These are phyloP conservation scores for Tetrapisispora namnaoensis DNA, from an alignment of 805 yeast species.

Conservation along the genomic window DNA sequence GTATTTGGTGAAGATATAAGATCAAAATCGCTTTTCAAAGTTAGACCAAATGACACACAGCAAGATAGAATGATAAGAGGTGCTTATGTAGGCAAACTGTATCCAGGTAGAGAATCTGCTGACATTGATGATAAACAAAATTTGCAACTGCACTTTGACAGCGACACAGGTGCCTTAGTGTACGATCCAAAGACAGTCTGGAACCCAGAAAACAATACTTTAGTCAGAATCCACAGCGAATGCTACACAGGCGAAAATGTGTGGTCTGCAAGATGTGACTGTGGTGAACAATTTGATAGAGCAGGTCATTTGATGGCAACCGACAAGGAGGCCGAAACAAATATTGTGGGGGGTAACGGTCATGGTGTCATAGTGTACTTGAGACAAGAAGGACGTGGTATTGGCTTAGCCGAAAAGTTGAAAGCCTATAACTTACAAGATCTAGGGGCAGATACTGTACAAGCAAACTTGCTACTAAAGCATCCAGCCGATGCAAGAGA, in stretches of 20 bases:
- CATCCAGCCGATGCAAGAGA: conserved; percentile 99
- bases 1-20: conserved; percentile 91
- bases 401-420: conserved; percentile 94
- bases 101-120: conserved; percentile 74
- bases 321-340: conserved; percentile 20
- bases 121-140: conserved; percentile 45
- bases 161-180: conserved; percentile 27
- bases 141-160: conserved; percentile 34
- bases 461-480: conserved; percentile 81
- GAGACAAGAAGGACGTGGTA: conserved; percentile 97
- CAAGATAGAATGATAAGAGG: conserved; percentile 97
- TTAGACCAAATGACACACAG: conserved; percentile 51
- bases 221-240: conserved; percentile 90
- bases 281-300: conserved; percentile 98
- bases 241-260: conserved; percentile 99
- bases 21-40: conserved; percentile 58
- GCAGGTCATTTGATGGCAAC: conserved; percentile 78
- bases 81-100: conserved; percentile 83
- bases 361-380: conserved; percentile 91
- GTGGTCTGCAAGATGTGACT: conserved; percentile 98
- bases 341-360: conserved; percentile 50
- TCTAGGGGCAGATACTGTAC: conserved; percentile 96
- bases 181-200: conserved; percentile 13
- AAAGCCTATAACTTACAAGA: conserved; percentile 96
- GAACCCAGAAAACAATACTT: conserved; percentile 31